Evolutionary conservation across 371 early-diverging fungal genomes (phyloP).

Genomic region (Lichtheimia hyalospora): DNA sequence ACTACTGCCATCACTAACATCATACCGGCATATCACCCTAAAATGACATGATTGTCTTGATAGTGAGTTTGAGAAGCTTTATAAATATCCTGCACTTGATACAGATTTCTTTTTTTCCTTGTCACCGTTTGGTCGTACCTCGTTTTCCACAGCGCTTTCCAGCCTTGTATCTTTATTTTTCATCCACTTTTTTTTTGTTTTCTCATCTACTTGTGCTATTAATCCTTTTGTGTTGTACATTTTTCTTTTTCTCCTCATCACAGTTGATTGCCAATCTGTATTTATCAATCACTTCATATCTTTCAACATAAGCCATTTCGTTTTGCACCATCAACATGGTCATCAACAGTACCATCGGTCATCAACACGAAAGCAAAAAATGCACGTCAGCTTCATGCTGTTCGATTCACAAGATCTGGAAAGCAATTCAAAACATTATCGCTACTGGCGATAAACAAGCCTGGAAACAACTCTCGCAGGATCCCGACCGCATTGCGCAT

Average conservation of each 20-base stretch:
- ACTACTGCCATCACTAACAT: no score
- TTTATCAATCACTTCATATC: neutral
- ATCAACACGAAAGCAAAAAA: constrained; percentile 11
- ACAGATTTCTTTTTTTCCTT: constrained; percentile 1
- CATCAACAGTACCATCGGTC: constrained; percentile 17
- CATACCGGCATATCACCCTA: neutral
- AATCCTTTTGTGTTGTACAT: constrained; percentile 4
- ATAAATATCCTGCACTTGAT: neutral
- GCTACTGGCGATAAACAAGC: constrained; percentile 14
- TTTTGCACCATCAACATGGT: constrained; percentile 9
- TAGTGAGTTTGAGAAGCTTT: neutral
- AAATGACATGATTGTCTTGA: neutral
- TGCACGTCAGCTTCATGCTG: constrained; percentile 11
- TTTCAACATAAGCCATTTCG: neutral
- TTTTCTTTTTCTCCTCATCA: neutral
- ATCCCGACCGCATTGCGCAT: constrained; percentile 7
- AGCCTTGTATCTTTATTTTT: constrained; percentile 1
- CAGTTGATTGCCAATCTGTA: neutral
- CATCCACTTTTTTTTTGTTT: constrained; percentile 9
- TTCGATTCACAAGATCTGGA: constrained; percentile 22
- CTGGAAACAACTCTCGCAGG: constrained; percentile 9
- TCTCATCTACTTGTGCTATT: constrained; percentile 2
- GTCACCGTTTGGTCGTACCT: constrained; percentile 4
- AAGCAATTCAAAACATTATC: constrained; percentile 17
- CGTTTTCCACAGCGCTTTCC: neutral